phyloP scores from a whole-genome alignment of 106 monocot species.

The Dioscorea zingiberensis region DNA sequence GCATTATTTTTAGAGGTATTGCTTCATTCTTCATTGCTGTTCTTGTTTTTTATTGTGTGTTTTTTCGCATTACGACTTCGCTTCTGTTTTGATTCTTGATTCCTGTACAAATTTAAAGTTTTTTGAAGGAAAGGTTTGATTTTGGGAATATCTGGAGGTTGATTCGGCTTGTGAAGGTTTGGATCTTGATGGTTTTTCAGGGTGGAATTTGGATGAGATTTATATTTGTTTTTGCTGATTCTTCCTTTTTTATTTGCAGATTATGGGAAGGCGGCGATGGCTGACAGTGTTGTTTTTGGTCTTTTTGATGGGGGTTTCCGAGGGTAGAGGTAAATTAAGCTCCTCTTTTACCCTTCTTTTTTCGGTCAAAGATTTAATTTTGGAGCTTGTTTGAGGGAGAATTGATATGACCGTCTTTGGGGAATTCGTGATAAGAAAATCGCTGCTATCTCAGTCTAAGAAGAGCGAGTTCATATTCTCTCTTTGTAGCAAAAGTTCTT shows the following conservation, averaged over 20 bases:
- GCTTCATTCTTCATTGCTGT: too few relatives aligned
- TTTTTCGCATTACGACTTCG: too few relatives aligned
- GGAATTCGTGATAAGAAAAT: background rate
- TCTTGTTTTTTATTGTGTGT: too few relatives aligned
- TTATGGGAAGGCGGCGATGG: conserved; percentile 1
- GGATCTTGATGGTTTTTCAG: too few relatives aligned
- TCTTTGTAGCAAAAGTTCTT: too few relatives aligned
- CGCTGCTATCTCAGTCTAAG: background rate
- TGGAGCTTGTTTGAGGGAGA: background rate
- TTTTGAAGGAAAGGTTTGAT: too few relatives aligned
- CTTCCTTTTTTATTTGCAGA: conserved; percentile 2
- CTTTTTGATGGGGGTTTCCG: background rate
- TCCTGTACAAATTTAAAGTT: too few relatives aligned
- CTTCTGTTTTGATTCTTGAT: too few relatives aligned
- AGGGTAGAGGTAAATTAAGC: background rate
- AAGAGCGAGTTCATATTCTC: too few relatives aligned
- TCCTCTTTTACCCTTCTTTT: background rate
- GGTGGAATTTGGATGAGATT: background rate
- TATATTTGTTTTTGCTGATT: background rate
- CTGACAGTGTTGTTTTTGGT: background rate
- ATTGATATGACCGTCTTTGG: background rate
- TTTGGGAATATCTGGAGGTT: too few relatives aligned
- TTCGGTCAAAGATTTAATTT: background rate
- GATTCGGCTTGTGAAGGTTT: too few relatives aligned
- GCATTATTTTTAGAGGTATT: too few relatives aligned